phyloP scores from a whole-genome alignment of 1,284 basidiomycete species.

The Cryptococcus amylolentus region DNA sequence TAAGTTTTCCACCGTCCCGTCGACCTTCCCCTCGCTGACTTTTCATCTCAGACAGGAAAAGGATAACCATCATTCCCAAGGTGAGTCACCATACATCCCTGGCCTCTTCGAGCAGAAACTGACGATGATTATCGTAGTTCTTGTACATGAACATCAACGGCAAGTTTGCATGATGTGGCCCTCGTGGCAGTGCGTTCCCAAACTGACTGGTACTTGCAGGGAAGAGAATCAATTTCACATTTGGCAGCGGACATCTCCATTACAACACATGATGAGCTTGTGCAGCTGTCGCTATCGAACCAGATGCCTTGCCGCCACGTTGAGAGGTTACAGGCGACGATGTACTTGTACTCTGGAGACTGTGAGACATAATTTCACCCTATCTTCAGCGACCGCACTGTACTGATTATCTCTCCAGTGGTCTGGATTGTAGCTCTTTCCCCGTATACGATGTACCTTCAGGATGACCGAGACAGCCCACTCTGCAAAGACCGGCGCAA shows the following conservation, averaged over 20 bases:
- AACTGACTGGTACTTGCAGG: constrained; percentile 6
- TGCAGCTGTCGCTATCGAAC: too few species aligned
- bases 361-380: too few species aligned
- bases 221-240: constrained; percentile 20
- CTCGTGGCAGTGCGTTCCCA: not conserved
- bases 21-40: not conserved
- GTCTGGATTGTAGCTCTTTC: too few species aligned
- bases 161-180: constrained; percentile 4
- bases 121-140: constrained; percentile 12
- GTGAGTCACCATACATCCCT: constrained; percentile 12
- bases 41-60: constrained; percentile 22
- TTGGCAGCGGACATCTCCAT: constrained; percentile 23
- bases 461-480: too few species aligned
- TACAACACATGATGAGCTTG: constrained; percentile 17
- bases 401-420: too few species aligned
- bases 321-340: too few species aligned
- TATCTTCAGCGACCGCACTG: too few species aligned
- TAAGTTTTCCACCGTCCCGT: not conserved
- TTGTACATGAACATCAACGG: constrained; percentile 32
- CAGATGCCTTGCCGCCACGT: too few species aligned
- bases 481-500: not conserved
- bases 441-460: too few species aligned
- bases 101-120: not conserved
- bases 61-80: constrained; percentile 31
- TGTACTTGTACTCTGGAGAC: too few species aligned